These are phyloP conservation scores for Croton laevigatus DNA, from an alignment of 441 rosid species.

Conservation along the genomic window DNA sequence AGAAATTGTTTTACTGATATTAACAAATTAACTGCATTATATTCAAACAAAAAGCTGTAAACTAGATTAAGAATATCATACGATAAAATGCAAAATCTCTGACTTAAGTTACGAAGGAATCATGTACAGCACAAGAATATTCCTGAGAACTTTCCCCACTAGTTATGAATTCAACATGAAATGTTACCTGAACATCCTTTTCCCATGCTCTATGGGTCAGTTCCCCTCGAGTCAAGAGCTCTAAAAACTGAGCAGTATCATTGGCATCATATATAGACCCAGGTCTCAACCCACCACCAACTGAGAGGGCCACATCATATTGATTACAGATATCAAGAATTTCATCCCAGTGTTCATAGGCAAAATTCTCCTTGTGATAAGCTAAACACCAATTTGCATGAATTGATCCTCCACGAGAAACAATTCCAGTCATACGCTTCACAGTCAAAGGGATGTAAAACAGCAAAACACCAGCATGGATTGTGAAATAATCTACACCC, in stretches of 20 bases:
- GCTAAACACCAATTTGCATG: constrained; percentile 98
- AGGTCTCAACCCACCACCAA: constrained; percentile 96
- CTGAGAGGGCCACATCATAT: constrained; percentile 89
- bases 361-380: constrained; percentile 94
- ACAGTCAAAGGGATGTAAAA: constrained; percentile 91
- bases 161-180: background rate
- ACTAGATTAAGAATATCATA: background rate
- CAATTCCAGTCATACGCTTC: constrained; percentile 93
- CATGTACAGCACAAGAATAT: background rate
- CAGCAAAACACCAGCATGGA: constrained; percentile 89
- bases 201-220: constrained; percentile 96
- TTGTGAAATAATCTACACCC: constrained; percentile 96
- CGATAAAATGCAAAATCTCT: background rate
- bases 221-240: constrained; percentile 98
- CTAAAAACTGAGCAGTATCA: constrained; percentile 95
- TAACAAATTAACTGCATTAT: background rate
- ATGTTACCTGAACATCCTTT: constrained; percentile 95
- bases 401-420: constrained; percentile 95
- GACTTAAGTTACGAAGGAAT: background rate
- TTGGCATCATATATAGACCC: constrained; percentile 98
- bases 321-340: constrained; percentile 92
- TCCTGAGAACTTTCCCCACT: background rate
- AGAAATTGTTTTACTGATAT: background rate
- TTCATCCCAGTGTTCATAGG: constrained; percentile 98
- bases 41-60: background rate